Base-by-base conservation (phyloP, 257 asterid species). In the Solanum gracilifrons region DNA sequence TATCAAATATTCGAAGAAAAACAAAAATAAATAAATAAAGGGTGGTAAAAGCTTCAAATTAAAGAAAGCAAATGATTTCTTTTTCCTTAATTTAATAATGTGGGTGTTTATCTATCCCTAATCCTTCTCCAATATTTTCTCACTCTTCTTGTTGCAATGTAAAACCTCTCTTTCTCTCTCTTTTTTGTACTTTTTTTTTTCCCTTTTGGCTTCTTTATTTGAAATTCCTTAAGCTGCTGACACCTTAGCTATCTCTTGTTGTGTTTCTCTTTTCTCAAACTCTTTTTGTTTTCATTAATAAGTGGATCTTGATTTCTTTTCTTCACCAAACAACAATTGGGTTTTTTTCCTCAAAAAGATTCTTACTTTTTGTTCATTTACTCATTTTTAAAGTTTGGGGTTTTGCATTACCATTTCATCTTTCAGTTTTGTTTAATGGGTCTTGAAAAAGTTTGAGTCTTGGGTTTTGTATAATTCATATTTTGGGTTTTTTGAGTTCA, bases 101-200 rank as follows among this genome's bases (percentile, higher is more conserved):
- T 85, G 87, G 93, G 87, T 91, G 91, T 86, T 72, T 89, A 88
- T 43, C 86, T 72, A 87, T 20, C 74, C 92, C 93, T 88, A 79
- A 79, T 90, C 75, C 71, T 41, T 90, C 93, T 91, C 93, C 76
- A 87, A 91, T 86, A 86, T 75, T 76, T 76, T 91, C 79, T 58
- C 93, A 88, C 91, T 88, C 58, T 79, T 88, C 32, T 29, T 88
- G 92, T 29, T 88, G 92, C 92, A 92, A 92, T 58, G 48, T 48
- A n/a, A n/a, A 23, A 64, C 80, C 66, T 35, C 25, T 51, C 25
- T n/a, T 9, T 62, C n/a, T 43, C 43, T 55, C 58, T 83, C 10
- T 58, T 9, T 48, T 5, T 15, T 43, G 18, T 74, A 84, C 90
- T 9, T 76, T 6, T 82, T 64, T 32, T 18, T 88, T 85, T 46